phyloP scores from a whole-genome alignment of 2,329 filamentous ascomycete species.

The Zymoseptoria pseudotritici region DNA sequence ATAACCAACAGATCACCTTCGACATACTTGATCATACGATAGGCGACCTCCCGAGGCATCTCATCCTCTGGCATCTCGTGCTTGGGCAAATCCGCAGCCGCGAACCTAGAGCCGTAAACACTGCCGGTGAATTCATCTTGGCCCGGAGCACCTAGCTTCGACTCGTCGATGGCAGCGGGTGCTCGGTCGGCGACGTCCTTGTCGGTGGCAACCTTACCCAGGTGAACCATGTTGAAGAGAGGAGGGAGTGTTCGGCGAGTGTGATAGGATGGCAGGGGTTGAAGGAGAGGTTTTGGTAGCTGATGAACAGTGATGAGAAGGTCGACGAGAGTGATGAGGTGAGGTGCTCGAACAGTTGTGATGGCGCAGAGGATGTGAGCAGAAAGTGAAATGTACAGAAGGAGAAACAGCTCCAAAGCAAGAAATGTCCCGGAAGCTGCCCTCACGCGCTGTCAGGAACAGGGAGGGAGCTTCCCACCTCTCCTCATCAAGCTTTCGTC shows the following conservation, averaged over 20 bases:
- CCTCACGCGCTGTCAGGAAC: not conserved
- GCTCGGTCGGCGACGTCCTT: slow-evolving; percentile 31
- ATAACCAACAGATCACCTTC: too few species aligned
- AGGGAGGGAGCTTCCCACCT: not conserved
- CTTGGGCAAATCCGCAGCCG: slow-evolving; percentile 69
- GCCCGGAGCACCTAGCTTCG: slow-evolving; percentile 38
- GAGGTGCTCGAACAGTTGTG: not conserved
- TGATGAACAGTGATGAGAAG: not conserved
- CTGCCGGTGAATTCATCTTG: slow-evolving; percentile 61
- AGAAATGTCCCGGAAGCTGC: not conserved
- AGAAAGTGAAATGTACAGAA: not conserved
- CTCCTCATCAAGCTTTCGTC: not conserved
- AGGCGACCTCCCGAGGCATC: slow-evolving; percentile 90
- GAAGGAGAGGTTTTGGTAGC: not conserved
- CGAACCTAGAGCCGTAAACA: slow-evolving; percentile 83
- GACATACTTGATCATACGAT: slow-evolving; percentile 77
- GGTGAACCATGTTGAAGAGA: slow-evolving; percentile 29
- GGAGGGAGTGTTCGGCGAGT: not conserved
- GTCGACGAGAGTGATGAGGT: not conserved
- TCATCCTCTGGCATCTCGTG: slow-evolving; percentile 81
- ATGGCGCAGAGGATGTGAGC: not conserved
- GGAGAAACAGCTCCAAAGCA: not conserved
- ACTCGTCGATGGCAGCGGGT: slow-evolving; percentile 39
- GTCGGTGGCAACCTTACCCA: slow-evolving; percentile 27
- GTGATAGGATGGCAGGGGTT: not conserved